phyloP scores from a whole-genome alignment of 164 flowering plant species.

The Nelumbo lutea region DNA sequence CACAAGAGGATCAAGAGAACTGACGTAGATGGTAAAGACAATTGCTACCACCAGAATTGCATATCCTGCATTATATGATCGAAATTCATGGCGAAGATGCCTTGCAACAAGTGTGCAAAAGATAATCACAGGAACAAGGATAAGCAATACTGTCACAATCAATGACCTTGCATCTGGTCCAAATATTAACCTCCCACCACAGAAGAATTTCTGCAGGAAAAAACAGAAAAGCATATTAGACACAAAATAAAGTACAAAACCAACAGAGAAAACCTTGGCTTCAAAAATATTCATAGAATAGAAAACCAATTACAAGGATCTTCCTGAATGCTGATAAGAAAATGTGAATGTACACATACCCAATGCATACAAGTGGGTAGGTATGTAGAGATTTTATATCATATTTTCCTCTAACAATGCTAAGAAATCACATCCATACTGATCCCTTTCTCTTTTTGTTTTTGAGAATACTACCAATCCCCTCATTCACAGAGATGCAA shows the following conservation, averaged over 20 bases:
- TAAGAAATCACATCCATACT: too few relatives aligned
- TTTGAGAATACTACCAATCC: too few relatives aligned
- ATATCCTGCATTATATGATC: constrained; percentile 78
- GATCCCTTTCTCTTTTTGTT: too few relatives aligned
- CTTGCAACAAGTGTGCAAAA: constrained; percentile 90
- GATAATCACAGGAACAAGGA: constrained; percentile 54
- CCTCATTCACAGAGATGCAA: too few relatives aligned
- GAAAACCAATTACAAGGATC: background rate
- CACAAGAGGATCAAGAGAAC: constrained; percentile 25
- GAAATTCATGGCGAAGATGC: constrained; percentile 77
- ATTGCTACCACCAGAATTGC: constrained; percentile 75
- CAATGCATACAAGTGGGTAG: too few relatives aligned
- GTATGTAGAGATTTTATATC: too few relatives aligned
- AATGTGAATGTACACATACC: too few relatives aligned
- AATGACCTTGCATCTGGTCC: constrained; percentile 92
- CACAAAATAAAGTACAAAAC: background rate
- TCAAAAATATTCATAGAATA: background rate
- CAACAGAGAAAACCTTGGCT: background rate
- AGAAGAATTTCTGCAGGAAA: constrained; percentile 64
- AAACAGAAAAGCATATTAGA: constrained; percentile 9
- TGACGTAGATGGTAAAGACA: constrained; percentile 66
- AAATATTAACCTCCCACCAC: constrained; percentile 84
- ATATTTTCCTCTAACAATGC: too few relatives aligned
- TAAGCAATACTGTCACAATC: constrained; percentile 64
- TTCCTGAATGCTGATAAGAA: background rate